These are phyloP conservation scores for Inga laurina DNA, from an alignment of 306 rosid species.

Conservation along the genomic window DNA sequence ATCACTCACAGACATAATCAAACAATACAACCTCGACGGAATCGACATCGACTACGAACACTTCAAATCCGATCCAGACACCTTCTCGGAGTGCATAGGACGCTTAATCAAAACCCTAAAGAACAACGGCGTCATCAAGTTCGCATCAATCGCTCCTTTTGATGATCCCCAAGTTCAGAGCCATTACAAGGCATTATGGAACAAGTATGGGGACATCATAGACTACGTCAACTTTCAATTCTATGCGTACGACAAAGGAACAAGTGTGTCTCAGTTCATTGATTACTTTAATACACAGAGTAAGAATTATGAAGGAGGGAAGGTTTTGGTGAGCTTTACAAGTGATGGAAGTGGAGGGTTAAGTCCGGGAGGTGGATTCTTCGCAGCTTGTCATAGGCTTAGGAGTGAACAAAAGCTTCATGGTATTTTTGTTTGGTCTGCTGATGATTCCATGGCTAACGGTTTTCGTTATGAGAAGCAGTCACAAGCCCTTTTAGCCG, in stretches of 20 bases:
- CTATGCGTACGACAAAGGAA: constrained; percentile 73
- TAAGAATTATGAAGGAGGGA: constrained; percentile 63
- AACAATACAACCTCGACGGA: constrained; percentile 61
- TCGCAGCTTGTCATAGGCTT: constrained; percentile 53
- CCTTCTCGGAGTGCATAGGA: constrained; percentile 72
- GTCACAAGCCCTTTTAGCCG: constrained; percentile 67
- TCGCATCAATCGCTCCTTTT: constrained; percentile 87
- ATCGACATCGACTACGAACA: constrained; percentile 84
- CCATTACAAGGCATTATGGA: constrained; percentile 76
- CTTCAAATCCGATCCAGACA: constrained; percentile 55
- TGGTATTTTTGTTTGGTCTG: constrained; percentile 84
- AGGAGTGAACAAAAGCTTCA: constrained; percentile 51
- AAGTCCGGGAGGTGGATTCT: constrained; percentile 61
- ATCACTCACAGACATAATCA: constrained; percentile 71
- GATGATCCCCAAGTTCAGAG: constrained; percentile 64
- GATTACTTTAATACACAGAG: constrained; percentile 57
- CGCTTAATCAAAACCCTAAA: constrained; percentile 56
- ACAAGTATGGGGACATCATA: constrained; percentile 55
- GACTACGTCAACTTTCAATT: constrained; percentile 88
- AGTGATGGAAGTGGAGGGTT: constrained; percentile 70
- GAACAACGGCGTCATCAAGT: constrained; percentile 49
- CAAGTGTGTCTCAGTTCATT: constrained; percentile 60
- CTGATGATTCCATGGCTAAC: constrained; percentile 70
- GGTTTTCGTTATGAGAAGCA: constrained; percentile 74
- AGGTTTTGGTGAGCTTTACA: constrained; percentile 64